A percentile compares a stretch with the other conserved stretches of the same genome.
phyloP scores from a whole-genome alignment of 1,139 yeast species.

The Petasospora fabianii region DNA sequence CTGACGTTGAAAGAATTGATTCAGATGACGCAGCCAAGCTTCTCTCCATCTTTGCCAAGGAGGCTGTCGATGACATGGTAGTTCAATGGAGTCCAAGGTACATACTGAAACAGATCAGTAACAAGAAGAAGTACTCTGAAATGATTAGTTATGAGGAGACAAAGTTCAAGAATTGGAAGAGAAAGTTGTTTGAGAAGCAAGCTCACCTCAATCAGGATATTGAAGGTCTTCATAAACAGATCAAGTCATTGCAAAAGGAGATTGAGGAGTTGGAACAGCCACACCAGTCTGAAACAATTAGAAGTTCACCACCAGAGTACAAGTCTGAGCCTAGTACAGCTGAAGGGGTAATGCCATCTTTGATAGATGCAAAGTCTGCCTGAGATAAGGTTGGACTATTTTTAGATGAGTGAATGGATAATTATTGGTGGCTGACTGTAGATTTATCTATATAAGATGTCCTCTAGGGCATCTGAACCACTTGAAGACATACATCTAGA shows the following conservation, averaged over 20 bases:
- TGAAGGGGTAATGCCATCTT: no score
- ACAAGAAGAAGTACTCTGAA: slow-evolving; percentile 46
- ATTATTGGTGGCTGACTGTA: no score
- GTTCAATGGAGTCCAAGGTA: slow-evolving; percentile 47
- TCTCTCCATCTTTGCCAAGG: slow-evolving; percentile 39
- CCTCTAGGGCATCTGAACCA: no score
- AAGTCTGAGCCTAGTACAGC: not conserved
- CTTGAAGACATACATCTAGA: no score
- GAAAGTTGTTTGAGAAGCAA: slow-evolving; percentile 54
- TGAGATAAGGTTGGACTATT: no score
- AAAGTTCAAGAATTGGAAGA: slow-evolving; percentile 65
- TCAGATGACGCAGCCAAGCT: slow-evolving; percentile 34
- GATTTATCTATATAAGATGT: no score
- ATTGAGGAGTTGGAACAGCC: slow-evolving; percentile 1
- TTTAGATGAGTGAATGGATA: no score
- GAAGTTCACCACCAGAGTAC: not conserved
- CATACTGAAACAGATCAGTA: slow-evolving; percentile 41
- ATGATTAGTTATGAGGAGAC: slow-evolving; percentile 52
- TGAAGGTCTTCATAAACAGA: slow-evolving; percentile 4
- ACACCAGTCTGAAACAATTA: no score
- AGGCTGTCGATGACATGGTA: slow-evolving; percentile 37
- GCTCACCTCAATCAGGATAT: slow-evolving; percentile 48
- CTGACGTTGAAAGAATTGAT: slow-evolving; percentile 27
- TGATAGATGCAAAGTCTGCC: no score
- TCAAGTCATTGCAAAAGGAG: slow-evolving; percentile 2